These are phyloP conservation scores for Epichloe hybrida DNA, from an alignment of 2,329 filamentous ascomycete species.

Conservation along the genomic window DNA sequence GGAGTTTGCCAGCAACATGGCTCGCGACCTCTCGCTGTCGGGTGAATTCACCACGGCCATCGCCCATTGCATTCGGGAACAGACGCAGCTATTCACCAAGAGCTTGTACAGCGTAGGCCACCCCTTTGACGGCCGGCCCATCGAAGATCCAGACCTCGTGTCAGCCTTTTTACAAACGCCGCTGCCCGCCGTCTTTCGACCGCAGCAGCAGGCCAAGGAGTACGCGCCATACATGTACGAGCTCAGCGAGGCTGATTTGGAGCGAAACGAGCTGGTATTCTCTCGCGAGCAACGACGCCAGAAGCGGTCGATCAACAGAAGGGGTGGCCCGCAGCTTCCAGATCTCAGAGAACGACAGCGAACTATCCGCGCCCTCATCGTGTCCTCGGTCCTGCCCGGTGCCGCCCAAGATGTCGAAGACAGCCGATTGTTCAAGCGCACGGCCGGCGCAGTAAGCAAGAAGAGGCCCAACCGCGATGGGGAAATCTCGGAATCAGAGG, in stretches of 20 bases:
- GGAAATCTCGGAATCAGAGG: slow-evolving; percentile 74
- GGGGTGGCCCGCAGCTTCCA: slow-evolving; percentile 85
- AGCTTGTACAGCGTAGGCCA: slow-evolving; percentile 88
- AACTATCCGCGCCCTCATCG: slow-evolving; percentile 81
- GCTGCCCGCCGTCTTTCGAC: slow-evolving; percentile 69
- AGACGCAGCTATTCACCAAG: slow-evolving; percentile 85
- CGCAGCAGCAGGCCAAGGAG: slow-evolving; percentile 85
- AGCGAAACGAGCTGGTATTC: slow-evolving; percentile 83
- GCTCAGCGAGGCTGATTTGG: slow-evolving; percentile 77
- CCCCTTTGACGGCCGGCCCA: slow-evolving; percentile 82
- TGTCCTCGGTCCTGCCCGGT: slow-evolving; percentile 85
- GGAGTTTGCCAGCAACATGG: slow-evolving; percentile 83
- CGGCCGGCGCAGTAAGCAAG: slow-evolving; percentile 40
- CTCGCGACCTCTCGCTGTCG: slow-evolving; percentile 75
- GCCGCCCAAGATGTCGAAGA: slow-evolving; percentile 69
- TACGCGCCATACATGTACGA: slow-evolving; percentile 91
- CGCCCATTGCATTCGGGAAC: slow-evolving; percentile 93
- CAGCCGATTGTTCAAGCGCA: slow-evolving; percentile 73
- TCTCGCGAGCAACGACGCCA: slow-evolving; percentile 87
- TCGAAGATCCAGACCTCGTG: slow-evolving; percentile 84
- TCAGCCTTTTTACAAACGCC: slow-evolving; percentile 78
- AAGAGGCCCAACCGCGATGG: slow-evolving; percentile 46
- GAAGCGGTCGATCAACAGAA: slow-evolving; percentile 86
- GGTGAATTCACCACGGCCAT: slow-evolving; percentile 97
- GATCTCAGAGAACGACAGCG: slow-evolving; percentile 90